These are phyloP conservation scores for Chenopodium quinoa DNA, from an alignment of 148 eudicot genomes.

Conservation along the genomic window DNA sequence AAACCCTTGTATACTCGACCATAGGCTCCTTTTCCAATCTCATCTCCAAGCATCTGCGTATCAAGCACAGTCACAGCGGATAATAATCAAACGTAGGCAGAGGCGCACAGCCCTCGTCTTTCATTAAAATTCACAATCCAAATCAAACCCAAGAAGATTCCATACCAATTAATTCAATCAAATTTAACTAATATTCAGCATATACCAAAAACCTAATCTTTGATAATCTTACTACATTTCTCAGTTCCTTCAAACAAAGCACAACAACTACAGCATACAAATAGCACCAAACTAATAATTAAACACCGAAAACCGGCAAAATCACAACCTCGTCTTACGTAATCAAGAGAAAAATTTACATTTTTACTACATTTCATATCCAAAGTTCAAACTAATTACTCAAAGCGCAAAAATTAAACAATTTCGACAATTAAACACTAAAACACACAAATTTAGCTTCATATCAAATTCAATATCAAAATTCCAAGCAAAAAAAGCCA, in stretches of 20 bases:
- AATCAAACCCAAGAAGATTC: neutral
- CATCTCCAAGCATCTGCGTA: slow-evolving; percentile 92
- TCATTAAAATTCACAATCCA: neutral
- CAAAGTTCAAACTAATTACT: neutral
- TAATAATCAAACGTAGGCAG: too few species aligned
- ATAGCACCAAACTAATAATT: neutral
- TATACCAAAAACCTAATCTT: neutral
- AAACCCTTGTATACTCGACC: slow-evolving; percentile 98
- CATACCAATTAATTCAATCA: neutral
- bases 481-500: neutral
- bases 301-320: neutral
- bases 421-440: neutral
- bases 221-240: neutral
- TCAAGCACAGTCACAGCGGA: neutral
- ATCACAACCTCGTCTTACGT: neutral
- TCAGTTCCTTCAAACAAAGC: neutral
- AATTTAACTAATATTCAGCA: neutral
- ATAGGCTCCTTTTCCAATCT: slow-evolving; percentile 98
- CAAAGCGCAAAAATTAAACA: neutral
- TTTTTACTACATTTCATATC: neutral
- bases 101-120: slow-evolving; percentile 6
- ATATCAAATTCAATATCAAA: neutral
- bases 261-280: neutral
- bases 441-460: neutral
- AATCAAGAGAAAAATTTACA: neutral